Evolutionary conservation across 2,329 filamentous ascomycete species (phyloP).

Genomic region (Neonectria ditissima): DNA sequence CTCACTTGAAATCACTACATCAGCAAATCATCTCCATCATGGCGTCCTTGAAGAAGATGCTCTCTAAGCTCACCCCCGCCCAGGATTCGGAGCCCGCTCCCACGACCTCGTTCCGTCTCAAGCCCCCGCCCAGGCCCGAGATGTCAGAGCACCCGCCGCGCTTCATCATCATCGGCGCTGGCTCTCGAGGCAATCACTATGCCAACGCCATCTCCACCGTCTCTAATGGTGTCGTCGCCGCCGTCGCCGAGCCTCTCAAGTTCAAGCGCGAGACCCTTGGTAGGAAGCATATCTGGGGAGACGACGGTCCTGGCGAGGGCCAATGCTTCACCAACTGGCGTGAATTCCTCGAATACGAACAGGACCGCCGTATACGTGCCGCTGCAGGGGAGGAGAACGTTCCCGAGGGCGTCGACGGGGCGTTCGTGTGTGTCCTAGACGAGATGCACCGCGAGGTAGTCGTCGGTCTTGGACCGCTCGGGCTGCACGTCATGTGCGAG

Average conservation of each 20-base stretch:
- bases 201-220: conserved; percentile 74
- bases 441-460: conserved; percentile 89
- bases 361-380: conserved; percentile 66
- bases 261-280: conserved; percentile 83
- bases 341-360: conserved; percentile 81
- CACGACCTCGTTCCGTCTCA: conserved; percentile 41
- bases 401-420: conserved; percentile 69
- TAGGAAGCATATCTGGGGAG: conserved; percentile 77
- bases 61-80: conserved; percentile 34
- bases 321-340: conserved; percentile 81
- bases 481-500: conserved; percentile 91
- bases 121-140: conserved; percentile 55
- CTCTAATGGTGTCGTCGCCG: conserved; percentile 76
- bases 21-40: conserved; percentile 26
- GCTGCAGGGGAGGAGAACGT: conserved; percentile 60
- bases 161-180: conserved; percentile 85
- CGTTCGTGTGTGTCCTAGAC: conserved; percentile 79
- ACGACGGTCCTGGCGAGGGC: conserved; percentile 62
- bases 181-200: conserved; percentile 82
- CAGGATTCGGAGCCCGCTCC: conserved; percentile 17
- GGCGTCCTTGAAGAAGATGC: conserved; percentile 36
- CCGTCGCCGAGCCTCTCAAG: conserved; percentile 82
- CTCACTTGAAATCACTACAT: background rate
- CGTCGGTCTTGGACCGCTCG: conserved; percentile 74
- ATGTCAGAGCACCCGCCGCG: conserved; percentile 67